Evolutionary conservation across 2,329 filamentous ascomycete species (phyloP).

Genomic region (Grosmannia huntii): DNA sequence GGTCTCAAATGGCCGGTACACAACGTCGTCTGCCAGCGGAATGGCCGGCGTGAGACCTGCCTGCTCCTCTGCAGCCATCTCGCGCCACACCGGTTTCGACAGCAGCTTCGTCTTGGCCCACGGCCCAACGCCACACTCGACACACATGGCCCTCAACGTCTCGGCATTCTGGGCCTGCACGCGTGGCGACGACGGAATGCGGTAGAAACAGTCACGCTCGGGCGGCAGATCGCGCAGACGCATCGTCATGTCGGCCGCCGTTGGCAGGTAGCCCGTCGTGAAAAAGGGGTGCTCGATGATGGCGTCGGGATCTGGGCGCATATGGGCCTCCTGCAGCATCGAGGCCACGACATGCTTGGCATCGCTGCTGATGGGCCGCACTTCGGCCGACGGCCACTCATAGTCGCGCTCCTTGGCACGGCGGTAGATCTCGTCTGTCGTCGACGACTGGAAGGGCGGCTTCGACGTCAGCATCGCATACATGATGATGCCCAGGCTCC

Average conservation of each 20-base stretch:
- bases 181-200: constrained; percentile 30
- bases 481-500: constrained; percentile 97
- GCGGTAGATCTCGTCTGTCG: constrained; percentile 74
- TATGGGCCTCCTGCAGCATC: constrained; percentile 63
- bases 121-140: constrained; percentile 45
- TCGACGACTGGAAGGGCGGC: constrained; percentile 88
- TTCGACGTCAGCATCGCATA: constrained; percentile 96
- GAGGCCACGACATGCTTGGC: constrained; percentile 67
- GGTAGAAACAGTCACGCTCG: constrained; percentile 44
- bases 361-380: constrained; percentile 60
- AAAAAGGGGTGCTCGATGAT: constrained; percentile 77
- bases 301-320: constrained; percentile 60
- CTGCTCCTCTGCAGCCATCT: constrained; percentile 56
- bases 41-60: constrained; percentile 50
- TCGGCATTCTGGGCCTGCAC: constrained; percentile 32
- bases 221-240: constrained; percentile 45
- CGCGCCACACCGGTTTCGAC: constrained; percentile 48
- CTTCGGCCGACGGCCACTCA: constrained; percentile 54
- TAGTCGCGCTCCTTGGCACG: constrained; percentile 60
- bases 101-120: constrained; percentile 33
- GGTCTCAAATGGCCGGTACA: constrained; percentile 53
- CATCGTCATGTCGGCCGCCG: constrained; percentile 42
- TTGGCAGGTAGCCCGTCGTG: constrained; percentile 60
- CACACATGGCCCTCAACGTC: constrained; percentile 45
- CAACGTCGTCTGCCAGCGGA: constrained; percentile 46